These are phyloP conservation scores for Mytilinidion resinicola DNA, from an alignment of 495 filamentous ascomycete genomes.

Conservation along the genomic window DNA sequence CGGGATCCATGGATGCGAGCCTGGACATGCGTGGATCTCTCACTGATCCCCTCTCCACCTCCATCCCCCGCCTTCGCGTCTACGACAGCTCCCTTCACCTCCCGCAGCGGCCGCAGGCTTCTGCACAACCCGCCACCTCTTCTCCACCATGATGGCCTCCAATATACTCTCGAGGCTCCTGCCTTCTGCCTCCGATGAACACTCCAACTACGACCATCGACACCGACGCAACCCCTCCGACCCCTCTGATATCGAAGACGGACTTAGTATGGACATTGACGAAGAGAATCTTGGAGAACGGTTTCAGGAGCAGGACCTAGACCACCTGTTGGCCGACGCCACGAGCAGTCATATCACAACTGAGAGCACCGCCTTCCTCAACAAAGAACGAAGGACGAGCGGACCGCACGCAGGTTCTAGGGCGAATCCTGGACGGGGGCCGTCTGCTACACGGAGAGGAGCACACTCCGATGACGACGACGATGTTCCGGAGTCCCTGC, in stretches of 20 bases:
- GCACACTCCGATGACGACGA: conserved; percentile 54
- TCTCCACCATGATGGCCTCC: conserved; percentile 58
- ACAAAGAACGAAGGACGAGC: conserved; percentile 6
- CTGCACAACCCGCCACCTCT: background rate
- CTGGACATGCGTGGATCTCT: conserved; percentile 7
- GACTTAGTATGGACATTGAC: conserved; percentile 59
- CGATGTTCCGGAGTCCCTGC: conserved; percentile 82
- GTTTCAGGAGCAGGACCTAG: conserved; percentile 67
- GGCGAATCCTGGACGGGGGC: conserved; percentile 10
- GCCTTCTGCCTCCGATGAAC: conserved; percentile 42
- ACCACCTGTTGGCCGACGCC: conserved; percentile 59
- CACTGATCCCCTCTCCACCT: conserved; percentile 6
- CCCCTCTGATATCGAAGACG: conserved; percentile 59
- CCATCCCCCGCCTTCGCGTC: background rate
- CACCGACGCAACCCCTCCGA: conserved; percentile 57
- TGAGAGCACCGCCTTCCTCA: conserved; percentile 44
- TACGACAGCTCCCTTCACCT: background rate
- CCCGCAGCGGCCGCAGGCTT: conserved; percentile 16
- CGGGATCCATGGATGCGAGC: conserved; percentile 12
- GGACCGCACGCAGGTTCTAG: conserved; percentile 1
- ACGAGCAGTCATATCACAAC: conserved; percentile 53
- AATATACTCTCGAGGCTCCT: conserved; percentile 71
- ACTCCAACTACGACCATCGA: conserved; percentile 70
- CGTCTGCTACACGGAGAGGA: background rate
- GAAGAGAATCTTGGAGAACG: conserved; percentile 60